phyloP scores from a whole-genome alignment of 164 flowering plant genomes.

The Vitis amurensis region DNA sequence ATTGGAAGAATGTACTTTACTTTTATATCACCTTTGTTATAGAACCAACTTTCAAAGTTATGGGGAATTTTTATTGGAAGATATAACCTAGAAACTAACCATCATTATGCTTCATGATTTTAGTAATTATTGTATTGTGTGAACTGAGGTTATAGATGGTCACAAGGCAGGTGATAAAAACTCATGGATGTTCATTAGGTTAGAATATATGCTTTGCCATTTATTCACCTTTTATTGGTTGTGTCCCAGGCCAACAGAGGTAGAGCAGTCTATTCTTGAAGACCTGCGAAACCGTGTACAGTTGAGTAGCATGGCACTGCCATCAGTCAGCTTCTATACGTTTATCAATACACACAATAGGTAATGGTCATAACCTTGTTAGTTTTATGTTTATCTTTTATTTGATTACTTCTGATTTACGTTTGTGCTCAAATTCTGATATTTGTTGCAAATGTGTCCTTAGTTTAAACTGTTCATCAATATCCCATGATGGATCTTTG shows the following conservation, averaged over 20 bases:
- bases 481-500: slow-evolving; percentile 93
- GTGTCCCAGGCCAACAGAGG: slow-evolving; percentile 65
- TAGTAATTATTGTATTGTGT: too few relatives aligned
- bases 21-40: too few relatives aligned
- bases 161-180: too few relatives aligned
- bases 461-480: slow-evolving; percentile 87
- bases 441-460: slow-evolving; percentile 11
- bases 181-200: too few relatives aligned
- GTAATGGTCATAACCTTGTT: slow-evolving; percentile 32
- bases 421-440: slow-evolving; percentile 5
- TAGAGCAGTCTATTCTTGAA: slow-evolving; percentile 84
- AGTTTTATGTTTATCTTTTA: neutral
- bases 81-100: too few relatives aligned
- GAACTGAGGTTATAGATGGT: too few relatives aligned
- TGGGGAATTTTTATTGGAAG: too few relatives aligned
- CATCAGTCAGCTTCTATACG: slow-evolving; percentile 94
- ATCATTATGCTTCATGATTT: too few relatives aligned
- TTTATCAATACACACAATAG: slow-evolving; percentile 87
- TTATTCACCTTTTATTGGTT: slow-evolving; percentile 3
- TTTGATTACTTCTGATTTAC: slow-evolving; percentile 1
- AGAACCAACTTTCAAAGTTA: too few relatives aligned
- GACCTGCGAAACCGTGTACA: slow-evolving; percentile 92
- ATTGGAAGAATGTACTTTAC: too few relatives aligned
- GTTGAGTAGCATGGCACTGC: slow-evolving; percentile 75
- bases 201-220: neutral